Conservation (phyloP, 805 yeast species). For the Zygoascus ofunaensis region DNA sequence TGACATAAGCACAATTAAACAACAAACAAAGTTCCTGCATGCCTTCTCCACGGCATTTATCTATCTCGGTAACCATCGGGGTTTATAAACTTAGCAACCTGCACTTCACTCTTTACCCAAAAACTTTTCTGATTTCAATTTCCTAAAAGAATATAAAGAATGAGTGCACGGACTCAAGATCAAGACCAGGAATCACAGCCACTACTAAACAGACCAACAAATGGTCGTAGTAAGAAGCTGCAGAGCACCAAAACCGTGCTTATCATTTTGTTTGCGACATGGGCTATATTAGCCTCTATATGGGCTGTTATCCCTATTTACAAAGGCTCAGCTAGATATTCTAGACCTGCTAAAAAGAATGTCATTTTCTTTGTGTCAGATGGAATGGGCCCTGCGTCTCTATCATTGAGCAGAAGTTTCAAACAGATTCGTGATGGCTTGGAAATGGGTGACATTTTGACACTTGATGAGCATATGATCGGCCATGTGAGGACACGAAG, state of each 20-base stretch:
- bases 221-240: not conserved
- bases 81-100: too few relatives aligned
- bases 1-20: too few relatives aligned
- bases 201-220: not conserved
- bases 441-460: slow-evolving; percentile 45
- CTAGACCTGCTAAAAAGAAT: slow-evolving; percentile 43
- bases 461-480: slow-evolving; percentile 58
- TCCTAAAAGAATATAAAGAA: too few relatives aligned
- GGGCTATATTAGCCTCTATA: not conserved
- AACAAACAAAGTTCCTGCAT: too few relatives aligned
- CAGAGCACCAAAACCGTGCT: not conserved
- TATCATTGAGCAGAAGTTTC: slow-evolving; percentile 70
- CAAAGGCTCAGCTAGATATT: not conserved
- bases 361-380: slow-evolving; percentile 84
- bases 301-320: not conserved
- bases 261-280: not conserved
- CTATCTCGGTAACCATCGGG: too few relatives aligned
- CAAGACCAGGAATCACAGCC: not conserved
- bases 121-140: too few relatives aligned
- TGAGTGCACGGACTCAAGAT: too few relatives aligned
- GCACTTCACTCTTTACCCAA: too few relatives aligned
- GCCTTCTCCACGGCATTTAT: too few relatives aligned
- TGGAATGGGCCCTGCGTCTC: slow-evolving; percentile 91
- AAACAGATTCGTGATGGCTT: slow-evolving; percentile 52
- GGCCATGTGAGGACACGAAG: slow-evolving; percentile 85